Percentiles rank a stretch among this genome's conserved stretches.
These are phyloP conservation scores for Aspergillus sp. DNA, from an alignment of 2,329 filamentous ascomycete genomes.

Conservation along the genomic window DNA sequence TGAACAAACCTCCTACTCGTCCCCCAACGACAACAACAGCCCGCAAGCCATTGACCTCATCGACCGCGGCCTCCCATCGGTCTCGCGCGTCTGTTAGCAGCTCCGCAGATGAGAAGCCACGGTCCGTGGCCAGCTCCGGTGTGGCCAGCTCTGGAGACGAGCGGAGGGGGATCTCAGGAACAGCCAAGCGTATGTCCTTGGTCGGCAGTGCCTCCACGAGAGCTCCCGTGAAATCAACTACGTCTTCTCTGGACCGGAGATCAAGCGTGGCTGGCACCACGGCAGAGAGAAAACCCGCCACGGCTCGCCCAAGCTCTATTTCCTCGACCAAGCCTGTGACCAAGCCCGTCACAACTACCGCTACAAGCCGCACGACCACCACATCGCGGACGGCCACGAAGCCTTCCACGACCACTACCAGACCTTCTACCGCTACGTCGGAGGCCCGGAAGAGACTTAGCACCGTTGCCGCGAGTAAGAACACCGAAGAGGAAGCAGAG, in stretches of 20 bases:
- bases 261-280: constrained; percentile 32
- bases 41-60: constrained; percentile 32
- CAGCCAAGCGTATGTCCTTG: constrained; percentile 43
- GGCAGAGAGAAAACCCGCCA: constrained; percentile 25
- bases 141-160: constrained; percentile 42
- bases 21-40: constrained; percentile 21
- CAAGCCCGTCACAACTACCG: constrained; percentile 20
- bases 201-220: constrained; percentile 32
- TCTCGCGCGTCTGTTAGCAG: constrained; percentile 40
- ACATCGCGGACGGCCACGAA: constrained; percentile 14
- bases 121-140: constrained; percentile 22
- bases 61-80: constrained; percentile 34
- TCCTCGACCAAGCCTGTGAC: constrained; percentile 20
- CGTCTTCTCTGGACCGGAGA: constrained; percentile 32
- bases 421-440: constrained; percentile 6
- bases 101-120: constrained; percentile 39
- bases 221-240: constrained; percentile 26
- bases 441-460: constrained; percentile 35
- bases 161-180: constrained; percentile 36
- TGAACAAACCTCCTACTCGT: constrained; percentile 43
- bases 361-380: constrained; percentile 17
- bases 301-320: constrained; percentile 13
- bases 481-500: constrained; percentile 22
- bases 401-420: constrained; percentile 10
- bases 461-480: constrained; percentile 24